Percentiles rank a stretch among this genome's conserved stretches.
These are phyloP conservation scores for Suillus lakei DNA, from an alignment of 768 basidiomycete genomes.

Conservation along the genomic window DNA sequence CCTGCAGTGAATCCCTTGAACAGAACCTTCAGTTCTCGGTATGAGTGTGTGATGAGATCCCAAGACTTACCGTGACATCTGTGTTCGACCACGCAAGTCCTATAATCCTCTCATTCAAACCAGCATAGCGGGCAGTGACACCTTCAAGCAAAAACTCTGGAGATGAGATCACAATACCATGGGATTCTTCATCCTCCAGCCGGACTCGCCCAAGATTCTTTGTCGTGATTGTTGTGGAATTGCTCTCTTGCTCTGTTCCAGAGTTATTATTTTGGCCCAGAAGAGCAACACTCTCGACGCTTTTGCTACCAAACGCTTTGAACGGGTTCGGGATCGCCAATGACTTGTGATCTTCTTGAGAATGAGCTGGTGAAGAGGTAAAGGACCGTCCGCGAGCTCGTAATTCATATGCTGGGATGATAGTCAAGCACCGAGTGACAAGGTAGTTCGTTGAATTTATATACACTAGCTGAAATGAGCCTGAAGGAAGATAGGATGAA, in stretches of 20 bases:
- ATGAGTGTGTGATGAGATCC: not conserved
- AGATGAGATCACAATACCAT: constrained; percentile 22
- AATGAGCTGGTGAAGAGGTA: constrained; percentile 23
- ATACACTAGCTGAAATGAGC: constrained; percentile 37
- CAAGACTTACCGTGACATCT: constrained; percentile 30
- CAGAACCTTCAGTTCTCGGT: not conserved
- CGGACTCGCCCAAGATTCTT: constrained; percentile 25
- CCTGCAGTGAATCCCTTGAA: constrained; percentile 28
- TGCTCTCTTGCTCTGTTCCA: constrained; percentile 29
- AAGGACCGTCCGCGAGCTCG: constrained; percentile 18
- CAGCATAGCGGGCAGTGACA: constrained; percentile 24
- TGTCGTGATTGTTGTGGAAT: constrained; percentile 18
- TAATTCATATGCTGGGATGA: constrained; percentile 31
- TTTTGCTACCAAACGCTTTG: constrained; percentile 55
- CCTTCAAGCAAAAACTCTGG: constrained; percentile 16
- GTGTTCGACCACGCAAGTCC: constrained; percentile 54
- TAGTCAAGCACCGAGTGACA: constrained; percentile 43
- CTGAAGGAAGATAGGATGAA: constrained; percentile 20
- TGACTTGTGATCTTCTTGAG: constrained; percentile 29
- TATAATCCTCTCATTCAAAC: constrained; percentile 33
- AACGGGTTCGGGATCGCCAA: constrained; percentile 68
- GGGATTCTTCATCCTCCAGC: constrained; percentile 29
- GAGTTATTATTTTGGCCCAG: constrained; percentile 23
- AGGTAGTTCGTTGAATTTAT: constrained; percentile 51
- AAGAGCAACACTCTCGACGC: constrained; percentile 48